A percentile compares a stretch with the other conserved stretches of the same genome.
phyloP scores from a whole-genome alignment of 371 early-diverging fungal species.

The Mucor saturninus region DNA sequence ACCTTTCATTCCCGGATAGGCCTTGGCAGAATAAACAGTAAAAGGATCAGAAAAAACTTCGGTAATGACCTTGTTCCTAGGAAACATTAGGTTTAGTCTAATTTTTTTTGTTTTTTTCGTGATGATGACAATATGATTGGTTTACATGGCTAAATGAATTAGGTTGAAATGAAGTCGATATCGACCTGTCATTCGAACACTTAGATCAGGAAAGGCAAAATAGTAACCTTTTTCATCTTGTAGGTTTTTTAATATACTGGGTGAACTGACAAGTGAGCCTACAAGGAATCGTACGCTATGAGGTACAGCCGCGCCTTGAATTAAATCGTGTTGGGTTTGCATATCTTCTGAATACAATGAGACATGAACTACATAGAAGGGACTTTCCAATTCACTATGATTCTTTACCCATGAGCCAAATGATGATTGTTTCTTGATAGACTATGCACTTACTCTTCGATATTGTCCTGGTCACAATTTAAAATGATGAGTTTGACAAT shows the following conservation, averaged over 20 bases:
- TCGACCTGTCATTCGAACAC: slow-evolving; percentile 47
- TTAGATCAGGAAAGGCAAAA: slow-evolving; percentile 58
- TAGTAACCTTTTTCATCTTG: slow-evolving; percentile 53
- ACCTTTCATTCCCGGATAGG: slow-evolving; percentile 74
- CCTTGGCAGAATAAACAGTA: slow-evolving; percentile 56
- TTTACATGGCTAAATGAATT: slow-evolving; percentile 34
- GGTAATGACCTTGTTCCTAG: slow-evolving; percentile 26
- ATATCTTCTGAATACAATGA: slow-evolving; percentile 36
- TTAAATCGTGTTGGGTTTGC: slow-evolving; percentile 18
- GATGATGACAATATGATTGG: background rate
- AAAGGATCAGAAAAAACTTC: slow-evolving; percentile 51
- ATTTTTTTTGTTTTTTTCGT: no score
- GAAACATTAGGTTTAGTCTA: no score
- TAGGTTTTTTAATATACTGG: slow-evolving; percentile 49
- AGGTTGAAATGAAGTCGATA: slow-evolving; percentile 54
- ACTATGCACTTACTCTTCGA: slow-evolving; percentile 4
- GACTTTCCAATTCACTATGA: slow-evolving; percentile 16
- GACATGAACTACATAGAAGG: slow-evolving; percentile 34
- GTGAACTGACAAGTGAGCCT: slow-evolving; percentile 62
- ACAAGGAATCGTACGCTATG: slow-evolving; percentile 48
- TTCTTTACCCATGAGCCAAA: background rate
- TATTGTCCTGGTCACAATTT: slow-evolving; percentile 3
- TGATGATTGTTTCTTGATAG: no score
- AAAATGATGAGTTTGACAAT: slow-evolving; percentile 32
- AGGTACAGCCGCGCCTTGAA: slow-evolving; percentile 1